Evolutionary conservation across 1,284 basidiomycete genomes (phyloP).

Genomic region (Somion occarium): DNA sequence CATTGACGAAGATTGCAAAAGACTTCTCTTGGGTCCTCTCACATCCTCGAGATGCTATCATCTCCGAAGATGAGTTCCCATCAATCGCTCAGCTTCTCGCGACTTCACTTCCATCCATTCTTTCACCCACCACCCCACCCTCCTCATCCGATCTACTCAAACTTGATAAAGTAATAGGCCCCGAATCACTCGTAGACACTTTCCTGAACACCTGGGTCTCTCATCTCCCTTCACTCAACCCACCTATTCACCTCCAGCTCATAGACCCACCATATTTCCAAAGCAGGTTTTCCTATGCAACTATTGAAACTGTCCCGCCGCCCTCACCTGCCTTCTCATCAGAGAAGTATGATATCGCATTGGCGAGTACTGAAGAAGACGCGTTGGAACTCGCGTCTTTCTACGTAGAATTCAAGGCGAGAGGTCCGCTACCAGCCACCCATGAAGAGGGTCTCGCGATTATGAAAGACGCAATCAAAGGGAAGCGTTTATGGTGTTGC

Average conservation of each 20-base stretch:
- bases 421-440: conserved; percentile 4
- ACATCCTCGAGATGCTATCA: conserved; percentile 4
- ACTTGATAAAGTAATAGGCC: conserved; percentile 15
- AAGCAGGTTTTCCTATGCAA: conserved; percentile 16
- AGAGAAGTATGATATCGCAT: conserved; percentile 7
- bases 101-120: background rate
- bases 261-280: conserved; percentile 6
- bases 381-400: conserved; percentile 14
- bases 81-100: background rate
- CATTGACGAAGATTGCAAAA: conserved; percentile 8
- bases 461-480: conserved; percentile 8
- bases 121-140: conserved; percentile 5
- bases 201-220: conserved; percentile 17
- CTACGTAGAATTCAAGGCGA: conserved; percentile 14
- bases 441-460: conserved; percentile 7
- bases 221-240: conserved; percentile 6
- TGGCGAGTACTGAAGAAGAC: conserved; percentile 10
- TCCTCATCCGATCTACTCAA: background rate
- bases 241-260: background rate
- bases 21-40: conserved; percentile 12
- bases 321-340: conserved; percentile 2
- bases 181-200: conserved; percentile 11
- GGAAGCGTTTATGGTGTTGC: conserved; percentile 15
- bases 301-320: conserved; percentile 12
- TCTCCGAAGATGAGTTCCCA: background rate